phyloP scores from a whole-genome alignment of 2,329 filamentous ascomycete species.

The Polytolypa hystricis region DNA sequence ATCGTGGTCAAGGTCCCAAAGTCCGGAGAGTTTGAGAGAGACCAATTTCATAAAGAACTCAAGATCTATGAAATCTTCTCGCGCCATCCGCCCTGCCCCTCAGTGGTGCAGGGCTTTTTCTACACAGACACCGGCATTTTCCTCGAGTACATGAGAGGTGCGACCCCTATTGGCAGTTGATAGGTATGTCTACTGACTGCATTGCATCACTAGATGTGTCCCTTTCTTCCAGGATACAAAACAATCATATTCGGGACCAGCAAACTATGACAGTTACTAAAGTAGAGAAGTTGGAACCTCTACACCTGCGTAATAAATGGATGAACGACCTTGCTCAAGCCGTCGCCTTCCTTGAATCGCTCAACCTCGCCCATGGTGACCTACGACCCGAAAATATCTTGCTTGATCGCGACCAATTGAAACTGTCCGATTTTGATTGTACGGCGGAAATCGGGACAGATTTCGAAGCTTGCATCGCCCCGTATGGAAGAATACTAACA shows the following conservation, averaged over 20 bases:
- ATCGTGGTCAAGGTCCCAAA: constrained; percentile 21
- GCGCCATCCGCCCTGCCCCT: constrained; percentile 14
- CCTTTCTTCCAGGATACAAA: constrained; percentile 17
- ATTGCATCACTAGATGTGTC: constrained; percentile 13
- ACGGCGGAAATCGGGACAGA: constrained; percentile 17
- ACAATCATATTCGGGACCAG: constrained; percentile 15
- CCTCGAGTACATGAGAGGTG: constrained; percentile 22
- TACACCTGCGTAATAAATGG: constrained; percentile 20
- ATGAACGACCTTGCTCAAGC: constrained; percentile 23
- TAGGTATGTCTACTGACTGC: constrained; percentile 10
- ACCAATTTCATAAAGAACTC: constrained; percentile 18
- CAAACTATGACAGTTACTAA: constrained; percentile 15
- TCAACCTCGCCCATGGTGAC: constrained; percentile 23
- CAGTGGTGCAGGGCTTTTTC: constrained; percentile 17
- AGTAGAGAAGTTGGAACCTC: constrained; percentile 19
- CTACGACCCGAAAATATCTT: constrained; percentile 23
- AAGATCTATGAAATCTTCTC: constrained; percentile 17
- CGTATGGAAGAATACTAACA: constrained; percentile 18
- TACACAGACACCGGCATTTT: constrained; percentile 17
- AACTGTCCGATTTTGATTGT: constrained; percentile 21
- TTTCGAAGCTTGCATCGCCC: constrained; percentile 16
- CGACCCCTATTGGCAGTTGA: constrained; percentile 5
- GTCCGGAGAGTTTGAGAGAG: constrained; percentile 16
- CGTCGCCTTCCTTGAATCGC: constrained; percentile 22
- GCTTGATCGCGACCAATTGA: constrained; percentile 19